Percentiles rank a stretch among this genome's conserved stretches.
Evolutionary conservation across 768 basidiomycete species (phyloP).

Genomic region (Mycena alexandri): DNA sequence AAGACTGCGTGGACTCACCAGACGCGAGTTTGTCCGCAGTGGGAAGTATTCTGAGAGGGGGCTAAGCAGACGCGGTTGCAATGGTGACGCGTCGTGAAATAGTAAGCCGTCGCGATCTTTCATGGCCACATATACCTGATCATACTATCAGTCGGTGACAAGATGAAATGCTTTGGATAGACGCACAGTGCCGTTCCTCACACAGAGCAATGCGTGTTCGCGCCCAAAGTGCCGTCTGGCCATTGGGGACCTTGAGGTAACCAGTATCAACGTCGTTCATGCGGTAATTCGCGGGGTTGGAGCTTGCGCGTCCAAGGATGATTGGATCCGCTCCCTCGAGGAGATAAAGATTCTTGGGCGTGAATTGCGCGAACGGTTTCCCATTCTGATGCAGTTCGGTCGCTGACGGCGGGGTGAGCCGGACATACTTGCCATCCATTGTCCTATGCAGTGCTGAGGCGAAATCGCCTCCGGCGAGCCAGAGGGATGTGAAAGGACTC

Average conservation of each 20-base stretch:
- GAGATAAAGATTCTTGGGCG: slow-evolving; percentile 31
- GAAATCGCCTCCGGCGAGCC: too few relatives aligned
- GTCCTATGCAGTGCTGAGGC: too few relatives aligned
- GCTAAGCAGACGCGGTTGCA: too few relatives aligned
- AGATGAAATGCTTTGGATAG: too few relatives aligned
- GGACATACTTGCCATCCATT: slow-evolving; percentile 34
- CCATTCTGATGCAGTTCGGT: slow-evolving; percentile 1
- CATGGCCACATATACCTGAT: too few relatives aligned
- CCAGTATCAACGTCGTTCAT: slow-evolving; percentile 34
- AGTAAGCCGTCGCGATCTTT: too few relatives aligned
- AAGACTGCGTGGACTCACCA: too few relatives aligned
- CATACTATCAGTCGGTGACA: too few relatives aligned
- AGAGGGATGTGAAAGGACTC: too few relatives aligned
- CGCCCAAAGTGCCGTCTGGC: slow-evolving; percentile 31
- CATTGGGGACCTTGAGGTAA: slow-evolving; percentile 30
- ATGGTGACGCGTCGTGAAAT: too few relatives aligned
- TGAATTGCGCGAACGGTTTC: slow-evolving; percentile 27
- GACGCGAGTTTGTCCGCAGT: too few relatives aligned
- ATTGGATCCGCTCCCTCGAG: slow-evolving; percentile 32
- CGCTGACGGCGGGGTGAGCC: slow-evolving; percentile 27
- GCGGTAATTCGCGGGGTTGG: not conserved
- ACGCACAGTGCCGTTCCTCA: slow-evolving; percentile 27
- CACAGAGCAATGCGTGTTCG: slow-evolving; percentile 31
- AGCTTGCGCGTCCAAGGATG: slow-evolving; percentile 29
- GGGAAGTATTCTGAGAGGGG: too few relatives aligned